Evolutionary conservation across 208 protist species (phyloP), one percentile per base, ranked within the genome.

Genomic region (Angomonas ambiguus): DNA sequence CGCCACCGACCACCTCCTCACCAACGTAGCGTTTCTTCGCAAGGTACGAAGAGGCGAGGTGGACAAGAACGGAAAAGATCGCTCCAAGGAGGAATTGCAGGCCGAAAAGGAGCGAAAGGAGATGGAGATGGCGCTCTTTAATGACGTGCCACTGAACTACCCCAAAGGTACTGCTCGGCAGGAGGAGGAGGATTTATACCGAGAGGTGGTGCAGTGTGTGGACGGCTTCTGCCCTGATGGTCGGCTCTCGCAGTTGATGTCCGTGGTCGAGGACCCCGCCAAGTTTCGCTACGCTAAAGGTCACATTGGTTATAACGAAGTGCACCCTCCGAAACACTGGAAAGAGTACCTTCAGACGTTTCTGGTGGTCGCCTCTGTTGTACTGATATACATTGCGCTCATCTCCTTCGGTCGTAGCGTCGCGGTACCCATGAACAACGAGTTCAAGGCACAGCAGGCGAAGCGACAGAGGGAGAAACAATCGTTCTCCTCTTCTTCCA

Each of bases 231-330:
- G 71, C n/a, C 38, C 69, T 67, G 11, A 66, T 22, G 34, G 48
- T 41, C 27, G 82, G 79, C 13, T 58, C 71, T 1, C 77, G n/a
- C 65, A 65, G 65, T 30, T 92, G 51, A 48, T 92, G 42, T 53
- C 64, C 0, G 60, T 92, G 45, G 85, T 82, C 51, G 85, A 92
- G 57, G 51, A 71, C 33, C 75, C 79, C n/a, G 55, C 62, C 20
- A 42, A 49, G 5, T 92, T 92, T 48, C 76, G 73, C 13, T 51
- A 45, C 48, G 51, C 31, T n/a, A 42, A 55, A 13, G 77, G 72
- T 0, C 85, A 92, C 62, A 74, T 87, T 34, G 85, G 85, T n/a
- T 92, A 87, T 55, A 69, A 75, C 24, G 82, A 85, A 51, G 42
- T 85, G 20, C 77, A 77, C 41, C 65, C 34, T 4, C 11, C 25